Evolutionary conservation across 2,329 filamentous ascomycete genomes (phyloP), one percentile per base, ranked within the genome.

Genomic region (Fusarium decemcellulare): DNA sequence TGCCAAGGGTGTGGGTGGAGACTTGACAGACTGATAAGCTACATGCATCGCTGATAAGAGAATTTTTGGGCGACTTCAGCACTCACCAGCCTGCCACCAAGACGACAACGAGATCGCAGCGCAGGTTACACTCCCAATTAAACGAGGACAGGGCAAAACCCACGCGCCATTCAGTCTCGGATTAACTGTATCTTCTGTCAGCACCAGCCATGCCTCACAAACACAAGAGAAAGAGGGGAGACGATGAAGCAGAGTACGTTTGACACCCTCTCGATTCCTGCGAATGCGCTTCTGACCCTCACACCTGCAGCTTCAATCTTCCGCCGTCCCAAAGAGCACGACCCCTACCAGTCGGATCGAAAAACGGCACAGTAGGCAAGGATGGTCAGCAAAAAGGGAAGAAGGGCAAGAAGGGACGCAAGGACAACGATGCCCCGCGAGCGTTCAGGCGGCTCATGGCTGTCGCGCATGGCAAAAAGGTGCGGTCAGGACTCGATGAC

Each of bases 361-460:
- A 67, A 52, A 74, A 78, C 72, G 30, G 58, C 73, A 72, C 80
- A 30, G 74, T 78, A 67, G 70, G 57, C 32, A 65, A 69, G 47
- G 70, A 63, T 29, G 32, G 30, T 32, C 39, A 77, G 2, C 52
- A 51, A 39, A 51, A 51, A 60, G 68, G 74, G 67, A 77, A 78
- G 70, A 74, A 88, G 82, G 74, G 77, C 68, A 77, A 61, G 52
- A 86, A 86, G 72, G 82, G 81, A 11, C 85, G 81, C 53, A 79
- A 78, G 32, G 84, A 87, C 40, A 91, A 97, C 78, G 96, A 98
- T 81, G 95, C 93, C 2, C 96, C 96, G 0, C 92, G 93, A 71
- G 93, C 92, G 2, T 99, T 99, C 80, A 89, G 89, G 66, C 90
- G 94, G 12, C 82, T 98, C 67, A 96, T 98, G 92, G 90, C 92